Conservation (phyloP, 2,329 filamentous ascomycete species). For the Venturia effusa region DNA sequence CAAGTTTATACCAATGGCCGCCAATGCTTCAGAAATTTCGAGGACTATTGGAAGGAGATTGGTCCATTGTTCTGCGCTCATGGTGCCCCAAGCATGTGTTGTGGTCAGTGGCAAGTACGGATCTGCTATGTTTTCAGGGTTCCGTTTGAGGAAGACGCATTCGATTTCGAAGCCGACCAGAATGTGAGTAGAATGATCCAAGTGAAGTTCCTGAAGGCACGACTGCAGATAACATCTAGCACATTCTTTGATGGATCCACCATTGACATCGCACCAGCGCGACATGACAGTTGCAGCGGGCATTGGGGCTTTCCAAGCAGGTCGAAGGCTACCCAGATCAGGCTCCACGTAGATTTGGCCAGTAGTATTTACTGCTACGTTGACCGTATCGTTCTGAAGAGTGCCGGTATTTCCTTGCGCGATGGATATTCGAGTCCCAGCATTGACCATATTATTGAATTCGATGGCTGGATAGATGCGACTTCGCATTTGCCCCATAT, state of each 20-base stretch:
- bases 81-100: conserved; percentile 61
- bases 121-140: conserved; percentile 22
- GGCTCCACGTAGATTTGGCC: conserved; percentile 59
- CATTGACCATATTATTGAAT: conserved; percentile 26
- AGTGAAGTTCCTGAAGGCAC: conserved; percentile 41
- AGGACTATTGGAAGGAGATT: conserved; percentile 48
- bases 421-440: conserved; percentile 42
- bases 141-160: conserved; percentile 55
- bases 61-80: conserved; percentile 51
- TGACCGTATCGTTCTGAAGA: conserved; percentile 53
- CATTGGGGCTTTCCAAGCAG: conserved; percentile 21
- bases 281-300: conserved; percentile 55
- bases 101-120: conserved; percentile 39
- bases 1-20: conserved; percentile 51
- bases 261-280: conserved; percentile 51
- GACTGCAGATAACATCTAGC: conserved; percentile 40
- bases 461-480: conserved; percentile 54
- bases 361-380: conserved; percentile 42
- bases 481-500: conserved; percentile 57
- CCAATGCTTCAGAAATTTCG: conserved; percentile 52
- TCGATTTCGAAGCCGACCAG: conserved; percentile 75
- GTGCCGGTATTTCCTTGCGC: conserved; percentile 54
- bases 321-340: conserved; percentile 51
- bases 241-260: conserved; percentile 44
- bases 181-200: conserved; percentile 45